Percentiles rank a stretch among this genome's conserved stretches.
Evolutionary conservation across 1,284 basidiomycete genomes (phyloP).

Genomic region (Dichomitus squalens): DNA sequence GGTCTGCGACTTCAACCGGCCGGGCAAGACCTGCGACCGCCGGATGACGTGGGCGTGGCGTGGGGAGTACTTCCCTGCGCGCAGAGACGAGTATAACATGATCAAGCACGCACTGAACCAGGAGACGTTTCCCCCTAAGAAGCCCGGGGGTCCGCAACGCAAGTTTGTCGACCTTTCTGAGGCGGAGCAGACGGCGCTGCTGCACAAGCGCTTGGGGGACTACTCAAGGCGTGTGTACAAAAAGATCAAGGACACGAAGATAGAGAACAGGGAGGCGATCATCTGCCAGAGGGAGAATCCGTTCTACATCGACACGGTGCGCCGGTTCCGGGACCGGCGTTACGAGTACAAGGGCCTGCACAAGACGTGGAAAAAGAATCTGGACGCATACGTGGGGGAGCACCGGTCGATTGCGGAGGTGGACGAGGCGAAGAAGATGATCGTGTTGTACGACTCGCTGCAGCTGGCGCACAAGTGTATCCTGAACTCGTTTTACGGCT

Average conservation of each 20-base stretch:
- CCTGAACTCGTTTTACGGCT: slow-evolving; percentile 99
- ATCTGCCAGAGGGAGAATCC: slow-evolving; percentile 99
- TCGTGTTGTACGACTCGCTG: slow-evolving; percentile 99
- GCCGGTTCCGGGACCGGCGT: slow-evolving; percentile 95
- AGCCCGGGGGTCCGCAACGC: slow-evolving; percentile 72
- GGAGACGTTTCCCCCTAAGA: slow-evolving; percentile 88
- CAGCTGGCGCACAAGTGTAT: slow-evolving; percentile 99
- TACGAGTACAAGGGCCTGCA: slow-evolving; percentile 99
- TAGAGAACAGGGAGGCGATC: slow-evolving; percentile 93
- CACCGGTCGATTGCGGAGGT: slow-evolving; percentile 82
- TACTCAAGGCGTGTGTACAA: slow-evolving; percentile 99
- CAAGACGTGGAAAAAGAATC: slow-evolving; percentile 99
- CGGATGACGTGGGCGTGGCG: slow-evolving; percentile 98
- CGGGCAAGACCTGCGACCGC: slow-evolving; percentile 94
- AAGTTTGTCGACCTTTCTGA: slow-evolving; percentile 87
- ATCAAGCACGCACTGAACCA: slow-evolving; percentile 96
- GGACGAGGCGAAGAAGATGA: slow-evolving; percentile 99
- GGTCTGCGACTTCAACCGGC: slow-evolving; percentile 97
- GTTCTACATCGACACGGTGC: slow-evolving; percentile 99
- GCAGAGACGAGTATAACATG: slow-evolving; percentile 99
- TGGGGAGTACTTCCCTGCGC: slow-evolving; percentile 98
- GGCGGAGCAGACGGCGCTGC: slow-evolving; percentile 86
- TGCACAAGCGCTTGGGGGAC: slow-evolving; percentile 97
- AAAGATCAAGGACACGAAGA: slow-evolving; percentile 98
- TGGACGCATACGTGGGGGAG: slow-evolving; percentile 74